phyloP scores from a whole-genome alignment of 371 early-diverging fungal genomes.

The Gilbertella persicaria region DNA sequence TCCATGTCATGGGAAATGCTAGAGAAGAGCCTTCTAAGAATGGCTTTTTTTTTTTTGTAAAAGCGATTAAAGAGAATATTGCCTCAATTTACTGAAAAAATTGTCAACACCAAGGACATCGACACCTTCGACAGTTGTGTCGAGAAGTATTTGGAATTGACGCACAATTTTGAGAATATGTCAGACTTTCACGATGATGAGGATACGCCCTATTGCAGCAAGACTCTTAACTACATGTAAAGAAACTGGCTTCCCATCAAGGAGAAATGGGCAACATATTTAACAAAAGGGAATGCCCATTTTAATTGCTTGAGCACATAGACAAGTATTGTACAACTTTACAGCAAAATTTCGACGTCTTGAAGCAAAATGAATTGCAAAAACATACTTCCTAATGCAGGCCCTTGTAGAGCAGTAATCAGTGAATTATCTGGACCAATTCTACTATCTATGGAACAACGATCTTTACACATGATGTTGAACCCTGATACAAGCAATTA shows the following conservation, averaged over 20 bases:
- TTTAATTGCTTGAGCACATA: background rate
- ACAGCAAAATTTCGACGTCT: too few species aligned
- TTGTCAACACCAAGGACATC: background rate
- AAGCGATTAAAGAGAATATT: background rate
- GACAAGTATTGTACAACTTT: too few species aligned
- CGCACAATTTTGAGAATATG: background rate
- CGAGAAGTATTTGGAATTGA: background rate
- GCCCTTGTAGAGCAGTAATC: too few species aligned
- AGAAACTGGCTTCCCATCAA: background rate
- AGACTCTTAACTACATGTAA: background rate
- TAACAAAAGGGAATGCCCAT: background rate
- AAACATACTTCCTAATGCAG: too few species aligned
- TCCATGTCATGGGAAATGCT: conserved; percentile 1
- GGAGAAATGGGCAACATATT: background rate
- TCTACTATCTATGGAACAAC: too few species aligned
- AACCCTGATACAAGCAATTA: too few species aligned
- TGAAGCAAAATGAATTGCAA: too few species aligned
- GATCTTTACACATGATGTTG: too few species aligned
- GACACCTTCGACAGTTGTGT: background rate
- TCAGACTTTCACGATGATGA: background rate
- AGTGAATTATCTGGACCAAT: too few species aligned
- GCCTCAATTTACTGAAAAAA: background rate
- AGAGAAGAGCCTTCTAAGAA: background rate
- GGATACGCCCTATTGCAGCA: background rate
- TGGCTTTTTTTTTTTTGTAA: background rate